Evolutionary conservation across 768 basidiomycete species (phyloP).

Genomic region (Royoungia palumana): DNA sequence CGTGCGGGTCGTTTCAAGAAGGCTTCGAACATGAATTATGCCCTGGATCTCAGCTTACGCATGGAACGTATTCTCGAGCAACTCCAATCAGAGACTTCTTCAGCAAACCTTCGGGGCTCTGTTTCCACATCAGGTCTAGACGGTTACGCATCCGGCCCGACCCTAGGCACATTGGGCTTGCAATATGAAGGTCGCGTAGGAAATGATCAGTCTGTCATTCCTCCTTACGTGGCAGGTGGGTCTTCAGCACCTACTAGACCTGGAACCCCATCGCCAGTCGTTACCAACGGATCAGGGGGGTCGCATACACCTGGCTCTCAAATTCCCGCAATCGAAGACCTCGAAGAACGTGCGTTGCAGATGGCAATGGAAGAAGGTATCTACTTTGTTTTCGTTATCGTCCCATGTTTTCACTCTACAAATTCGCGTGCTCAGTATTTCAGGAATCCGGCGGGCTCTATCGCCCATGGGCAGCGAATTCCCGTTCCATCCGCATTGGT

Average conservation of each 20-base stretch:
- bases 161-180: slow-evolving; percentile 50
- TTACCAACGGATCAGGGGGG: slow-evolving; percentile 3
- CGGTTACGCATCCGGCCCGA: slow-evolving; percentile 25
- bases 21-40: slow-evolving; percentile 91
- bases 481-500: slow-evolving; percentile 69
- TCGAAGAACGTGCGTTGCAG: slow-evolving; percentile 49
- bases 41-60: slow-evolving; percentile 43
- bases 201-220: slow-evolving; percentile 47
- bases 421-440: slow-evolving; percentile 40
- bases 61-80: slow-evolving; percentile 30
- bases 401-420: slow-evolving; percentile 37
- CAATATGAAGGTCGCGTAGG: slow-evolving; percentile 65
- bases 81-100: slow-evolving; percentile 27
- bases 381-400: slow-evolving; percentile 28
- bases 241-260: slow-evolving; percentile 26
- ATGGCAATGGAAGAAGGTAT: slow-evolving; percentile 50
- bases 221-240: slow-evolving; percentile 19
- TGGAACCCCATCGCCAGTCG: slow-evolving; percentile 18
- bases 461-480: slow-evolving; percentile 76
- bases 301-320: slow-evolving; percentile 8
- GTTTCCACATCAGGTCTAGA: slow-evolving; percentile 25
- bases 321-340: slow-evolving; percentile 30
- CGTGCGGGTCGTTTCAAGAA: slow-evolving; percentile 87
- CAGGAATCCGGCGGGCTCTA: slow-evolving; percentile 54
- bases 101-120: slow-evolving; percentile 18